Conservation (phyloP, 1,284 basidiomycete genomes). For the Ustilago tritici region DNA sequence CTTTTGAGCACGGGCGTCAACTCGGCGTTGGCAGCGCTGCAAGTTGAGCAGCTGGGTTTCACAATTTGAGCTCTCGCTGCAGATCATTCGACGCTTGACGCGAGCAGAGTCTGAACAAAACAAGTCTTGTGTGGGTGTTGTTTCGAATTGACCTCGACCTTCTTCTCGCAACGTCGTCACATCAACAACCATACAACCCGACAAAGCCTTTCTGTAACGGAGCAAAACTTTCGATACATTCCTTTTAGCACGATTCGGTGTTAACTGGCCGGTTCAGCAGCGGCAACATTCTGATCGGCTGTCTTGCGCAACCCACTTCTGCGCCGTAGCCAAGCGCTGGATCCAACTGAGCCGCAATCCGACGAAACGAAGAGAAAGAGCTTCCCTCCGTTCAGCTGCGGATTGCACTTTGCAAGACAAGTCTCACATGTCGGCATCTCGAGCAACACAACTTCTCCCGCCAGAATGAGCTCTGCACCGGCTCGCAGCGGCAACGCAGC, state of each 20-base stretch:
- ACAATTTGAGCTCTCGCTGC: background rate
- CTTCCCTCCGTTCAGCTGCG: background rate
- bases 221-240: too few relatives aligned
- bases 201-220: too few relatives aligned
- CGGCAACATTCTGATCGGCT: background rate
- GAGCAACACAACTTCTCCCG: background rate
- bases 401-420: background rate
- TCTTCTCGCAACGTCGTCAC: background rate
- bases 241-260: too few relatives aligned
- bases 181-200: background rate
- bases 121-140: background rate
- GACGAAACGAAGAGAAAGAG: background rate
- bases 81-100: background rate
- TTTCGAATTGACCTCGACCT: background rate
- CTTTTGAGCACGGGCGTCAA: background rate
- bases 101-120: background rate
- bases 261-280: constrained; percentile 1
- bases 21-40: background rate
- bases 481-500: constrained; percentile 23
- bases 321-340: background rate
- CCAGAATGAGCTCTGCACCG: constrained; percentile 39
- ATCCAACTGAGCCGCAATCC: background rate
- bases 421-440: background rate
- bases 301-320: background rate
- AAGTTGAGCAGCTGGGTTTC: background rate